Evolutionary conservation across 805 yeast genomes (phyloP).

Genomic region (Saccharomycopsis javanensis): DNA sequence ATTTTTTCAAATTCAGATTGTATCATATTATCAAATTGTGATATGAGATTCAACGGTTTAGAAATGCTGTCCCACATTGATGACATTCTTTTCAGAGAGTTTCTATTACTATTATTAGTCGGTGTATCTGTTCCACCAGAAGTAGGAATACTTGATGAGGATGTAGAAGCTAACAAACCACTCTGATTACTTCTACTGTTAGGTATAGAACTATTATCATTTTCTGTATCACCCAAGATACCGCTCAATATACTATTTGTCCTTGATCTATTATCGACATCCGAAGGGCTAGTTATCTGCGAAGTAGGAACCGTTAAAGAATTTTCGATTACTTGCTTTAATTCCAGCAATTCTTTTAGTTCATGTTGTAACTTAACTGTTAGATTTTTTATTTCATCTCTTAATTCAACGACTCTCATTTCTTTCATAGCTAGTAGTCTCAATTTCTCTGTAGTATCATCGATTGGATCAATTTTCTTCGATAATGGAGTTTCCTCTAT

Average conservation of each 20-base stretch:
- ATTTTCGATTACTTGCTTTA: conserved; percentile 12
- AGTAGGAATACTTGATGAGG: not conserved
- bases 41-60: conserved; percentile 16
- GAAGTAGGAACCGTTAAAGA: conserved; percentile 8
- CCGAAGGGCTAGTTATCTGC: not conserved
- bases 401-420: conserved; percentile 18
- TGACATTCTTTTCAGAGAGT: conserved; percentile 8
- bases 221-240: conserved; percentile 4
- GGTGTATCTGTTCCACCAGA: not conserved
- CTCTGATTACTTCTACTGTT: not conserved
- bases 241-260: conserved; percentile 12
- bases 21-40: conserved; percentile 17
- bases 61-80: conserved; percentile 18
- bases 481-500: not conserved
- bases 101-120: not conserved
- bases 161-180: not conserved
- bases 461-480: conserved; percentile 2
- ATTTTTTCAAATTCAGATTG: conserved; percentile 18
- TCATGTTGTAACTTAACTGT: conserved; percentile 6
- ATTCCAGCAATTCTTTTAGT: conserved; percentile 12
- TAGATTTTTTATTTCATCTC: conserved; percentile 14
- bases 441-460: conserved; percentile 16
- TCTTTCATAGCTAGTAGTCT: conserved; percentile 17
- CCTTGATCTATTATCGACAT: conserved; percentile 2
- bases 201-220: not conserved